Evolutionary conservation across 2,329 filamentous ascomycete species (phyloP).

Genomic region (Aureobasidium sp.): DNA sequence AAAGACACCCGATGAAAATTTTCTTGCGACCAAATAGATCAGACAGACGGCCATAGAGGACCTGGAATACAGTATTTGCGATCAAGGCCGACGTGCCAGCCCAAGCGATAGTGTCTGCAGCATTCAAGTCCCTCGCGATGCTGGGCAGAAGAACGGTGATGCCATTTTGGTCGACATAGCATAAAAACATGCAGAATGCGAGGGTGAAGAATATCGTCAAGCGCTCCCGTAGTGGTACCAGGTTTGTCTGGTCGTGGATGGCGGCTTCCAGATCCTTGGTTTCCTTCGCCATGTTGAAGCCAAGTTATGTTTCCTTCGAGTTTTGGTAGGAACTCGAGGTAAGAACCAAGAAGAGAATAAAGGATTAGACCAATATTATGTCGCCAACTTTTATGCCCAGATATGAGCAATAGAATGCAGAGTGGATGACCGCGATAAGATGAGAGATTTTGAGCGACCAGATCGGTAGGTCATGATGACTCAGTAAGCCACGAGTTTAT

Average conservation of each 20-base stretch:
- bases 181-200: conserved; percentile 46
- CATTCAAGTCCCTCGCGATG: conserved; percentile 31
- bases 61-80: conserved; percentile 55
- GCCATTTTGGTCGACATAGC: conserved; percentile 51
- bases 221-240: conserved; percentile 45
- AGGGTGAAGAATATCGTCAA: conserved; percentile 45
- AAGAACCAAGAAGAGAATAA: neutral
- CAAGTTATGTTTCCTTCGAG: no score
- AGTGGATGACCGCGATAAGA: neutral
- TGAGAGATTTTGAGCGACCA: neutral
- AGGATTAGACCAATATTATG: neutral
- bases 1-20: conserved; percentile 47
- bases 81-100: conserved; percentile 47
- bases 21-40: conserved; percentile 42
- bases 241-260: conserved; percentile 49
- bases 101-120: conserved; percentile 47
- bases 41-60: conserved; percentile 48
- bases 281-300: conserved; percentile 6
- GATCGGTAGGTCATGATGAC: neutral
- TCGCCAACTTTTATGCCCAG: neutral
- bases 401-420: neutral
- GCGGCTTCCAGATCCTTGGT: conserved; percentile 29
- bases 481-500: no score
- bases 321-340: neutral
- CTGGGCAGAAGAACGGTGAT: conserved; percentile 37